Base-by-base conservation (phyloP, 169 alveolate genomes). In the Eimeria falciformis region DNA sequence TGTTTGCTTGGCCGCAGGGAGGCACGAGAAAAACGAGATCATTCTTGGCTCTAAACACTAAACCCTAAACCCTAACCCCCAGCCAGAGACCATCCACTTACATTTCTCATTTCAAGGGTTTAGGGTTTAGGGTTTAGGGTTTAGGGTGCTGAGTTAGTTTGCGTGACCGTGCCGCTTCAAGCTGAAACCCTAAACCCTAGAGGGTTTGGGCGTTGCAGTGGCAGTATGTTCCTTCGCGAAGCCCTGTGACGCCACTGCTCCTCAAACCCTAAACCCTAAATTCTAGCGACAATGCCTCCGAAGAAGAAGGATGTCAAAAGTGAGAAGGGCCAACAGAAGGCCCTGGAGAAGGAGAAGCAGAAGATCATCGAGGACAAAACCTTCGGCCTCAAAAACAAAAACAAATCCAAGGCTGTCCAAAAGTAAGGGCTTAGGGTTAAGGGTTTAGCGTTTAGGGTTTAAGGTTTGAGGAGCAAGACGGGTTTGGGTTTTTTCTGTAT, bases 331-430 rank as follows among this genome's bases (percentile, higher is more conserved):
- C 68, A 85, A 83, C 91, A 65, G 95, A 97, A 97, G 93, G 98
- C 98, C 27, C 98, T 97, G 90, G 98, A 98, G 92, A 99, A 98
- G 96, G 97, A 97, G 94, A 98, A 98, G 83, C 99, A 98, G 95
- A 99, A 98, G 95, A 95, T 99, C 94, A 98, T 98, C 55, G 99
- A 99, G 94, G 99, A 99, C 95, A 98, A 98, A 94, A 99, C 99
- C 3, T 99, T 99, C 95, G 99, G 99, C 58, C 95, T 98, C 40
- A 99, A 99, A 95, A 99, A 99, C 96, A 99, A 99, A 95, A 98
- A 98, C 94, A 99, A 99, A 94, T 96, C 99, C 55, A 98, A 97
- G 82, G 95, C 98, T 50, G 99, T 99, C 6, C 99, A 99, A 95
- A 98, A 98, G 98, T 99, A 96, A 3, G n/a, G 83, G 2, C 27